A percentile compares a stretch with the other conserved stretches of the same genome.
These are phyloP conservation scores for Elasticomyces elasticus DNA, from an alignment of 495 filamentous ascomycete species.

Conservation along the genomic window DNA sequence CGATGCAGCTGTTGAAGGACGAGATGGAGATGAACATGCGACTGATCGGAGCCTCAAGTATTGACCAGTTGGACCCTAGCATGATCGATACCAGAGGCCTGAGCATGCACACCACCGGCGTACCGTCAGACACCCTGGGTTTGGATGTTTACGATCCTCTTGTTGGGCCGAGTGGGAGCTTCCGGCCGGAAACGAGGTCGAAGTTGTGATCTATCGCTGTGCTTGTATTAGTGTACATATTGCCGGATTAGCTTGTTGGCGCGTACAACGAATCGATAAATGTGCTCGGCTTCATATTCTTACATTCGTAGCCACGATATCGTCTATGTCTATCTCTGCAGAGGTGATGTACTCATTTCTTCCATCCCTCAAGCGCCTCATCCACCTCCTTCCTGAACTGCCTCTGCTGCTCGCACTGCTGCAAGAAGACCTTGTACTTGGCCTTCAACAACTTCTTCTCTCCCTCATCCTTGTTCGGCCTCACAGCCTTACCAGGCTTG, in stretches of 20 bases:
- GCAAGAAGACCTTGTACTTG: constrained; percentile 64
- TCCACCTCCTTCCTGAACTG: constrained; percentile 32
- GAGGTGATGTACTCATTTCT: no score
- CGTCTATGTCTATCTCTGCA: no score
- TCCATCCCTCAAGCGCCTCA: constrained; percentile 43
- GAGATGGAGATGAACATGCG: constrained; percentile 99
- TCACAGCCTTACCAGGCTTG: constrained; percentile 77
- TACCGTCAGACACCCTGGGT: constrained; percentile 61
- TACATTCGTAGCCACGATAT: no score
- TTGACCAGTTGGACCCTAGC: constrained; percentile 68
- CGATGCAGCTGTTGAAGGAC: constrained; percentile 91
- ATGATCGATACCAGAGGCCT: constrained; percentile 69
- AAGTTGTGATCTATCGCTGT: neutral
- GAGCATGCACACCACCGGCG: constrained; percentile 54
- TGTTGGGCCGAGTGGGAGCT: constrained; percentile 36
- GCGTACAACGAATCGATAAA: no score
- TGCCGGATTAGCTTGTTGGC: no score
- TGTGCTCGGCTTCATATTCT: neutral
- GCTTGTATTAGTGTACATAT: neutral
- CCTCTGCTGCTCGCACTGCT: constrained; percentile 35
- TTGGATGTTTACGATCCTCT: constrained; percentile 57
- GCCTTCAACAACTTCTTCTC: constrained; percentile 70
- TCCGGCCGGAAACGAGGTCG: neutral
- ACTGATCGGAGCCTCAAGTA: constrained; percentile 63
- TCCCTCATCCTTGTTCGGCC: constrained; percentile 54